A percentile compares a stretch with the other conserved stretches of the same genome.
Conservation (phyloP, 73 alveolate species). For the Diophrys sp. region DNA sequence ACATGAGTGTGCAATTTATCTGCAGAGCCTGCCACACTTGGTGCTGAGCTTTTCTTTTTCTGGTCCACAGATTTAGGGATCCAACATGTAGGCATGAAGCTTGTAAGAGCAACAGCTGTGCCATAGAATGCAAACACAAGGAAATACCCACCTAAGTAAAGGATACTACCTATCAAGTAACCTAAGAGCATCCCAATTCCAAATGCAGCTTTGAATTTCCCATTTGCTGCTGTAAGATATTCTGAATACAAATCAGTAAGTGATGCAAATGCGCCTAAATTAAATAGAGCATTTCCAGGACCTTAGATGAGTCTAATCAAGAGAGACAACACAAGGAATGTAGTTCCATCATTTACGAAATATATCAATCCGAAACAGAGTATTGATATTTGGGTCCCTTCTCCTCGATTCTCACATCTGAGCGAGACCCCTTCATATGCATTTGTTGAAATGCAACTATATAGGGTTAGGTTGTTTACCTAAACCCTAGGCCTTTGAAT, state of each 20-base stretch:
- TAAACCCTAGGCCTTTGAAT: no score
- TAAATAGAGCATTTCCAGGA: not conserved
- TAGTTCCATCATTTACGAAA: not conserved
- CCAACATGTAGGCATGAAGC: not conserved
- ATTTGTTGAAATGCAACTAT: no score
- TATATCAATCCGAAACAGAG: not conserved
- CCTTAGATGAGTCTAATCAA: not conserved
- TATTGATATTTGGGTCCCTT: no score
- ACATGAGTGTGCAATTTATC: no score
- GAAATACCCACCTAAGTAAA: not conserved
- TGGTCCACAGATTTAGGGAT: not conserved
- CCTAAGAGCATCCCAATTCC: not conserved
- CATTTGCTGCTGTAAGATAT: slow-evolving; percentile 1
- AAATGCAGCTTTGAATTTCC: not conserved
- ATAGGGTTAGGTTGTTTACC: no score
- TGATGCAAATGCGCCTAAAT: not conserved
- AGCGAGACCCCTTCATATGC: no score
- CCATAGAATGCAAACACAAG: not conserved
- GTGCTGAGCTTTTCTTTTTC: no score
- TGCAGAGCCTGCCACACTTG: no score
- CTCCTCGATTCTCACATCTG: no score
- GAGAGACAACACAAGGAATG: not conserved
- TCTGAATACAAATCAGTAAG: not conserved
- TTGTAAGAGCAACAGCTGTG: not conserved
- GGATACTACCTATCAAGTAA: not conserved